phyloP scores from a whole-genome alignment of 108 stramenopile genomes.

The Nitzschia sp. region DNA sequence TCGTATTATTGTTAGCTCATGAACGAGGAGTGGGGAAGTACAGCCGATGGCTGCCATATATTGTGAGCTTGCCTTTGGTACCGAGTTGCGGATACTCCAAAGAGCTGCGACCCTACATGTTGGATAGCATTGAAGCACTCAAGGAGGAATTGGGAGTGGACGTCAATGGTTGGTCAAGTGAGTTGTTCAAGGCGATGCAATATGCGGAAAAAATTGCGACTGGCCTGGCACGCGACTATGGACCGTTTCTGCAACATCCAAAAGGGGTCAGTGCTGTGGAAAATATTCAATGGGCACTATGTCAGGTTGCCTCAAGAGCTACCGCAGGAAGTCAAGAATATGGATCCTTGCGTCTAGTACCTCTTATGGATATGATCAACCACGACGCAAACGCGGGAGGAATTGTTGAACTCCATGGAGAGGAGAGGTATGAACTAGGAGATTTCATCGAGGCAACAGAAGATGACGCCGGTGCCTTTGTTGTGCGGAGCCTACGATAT shows the following conservation, averaged over 20 bases:
- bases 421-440: conserved; percentile 44
- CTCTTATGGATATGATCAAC: conserved; percentile 82
- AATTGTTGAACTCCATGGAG: conserved; percentile 71
- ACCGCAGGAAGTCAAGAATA: conserved; percentile 60
- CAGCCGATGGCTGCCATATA: conserved; percentile 76
- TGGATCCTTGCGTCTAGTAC: conserved; percentile 71
- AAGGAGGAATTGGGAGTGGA: conserved; percentile 72
- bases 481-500: conserved; percentile 67
- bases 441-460: conserved; percentile 56
- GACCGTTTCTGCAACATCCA: conserved; percentile 42
- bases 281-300: conserved; percentile 79
- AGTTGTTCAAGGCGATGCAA: conserved; percentile 67
- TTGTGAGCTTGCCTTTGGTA: conserved; percentile 71
- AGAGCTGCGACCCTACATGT: conserved; percentile 52
- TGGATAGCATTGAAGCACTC: conserved; percentile 71
- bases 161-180: conserved; percentile 73
- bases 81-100: conserved; percentile 77
- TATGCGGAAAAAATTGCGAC: conserved; percentile 56
- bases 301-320: conserved; percentile 79
- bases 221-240: conserved; percentile 45
- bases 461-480: conserved; percentile 74
- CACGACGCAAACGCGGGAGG: conserved; percentile 76
- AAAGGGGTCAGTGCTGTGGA: conserved; percentile 30
- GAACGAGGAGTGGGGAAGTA: conserved; percentile 66
- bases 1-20: conserved; percentile 69